Percentiles rank a stretch among this genome's conserved stretches.
Evolutionary conservation across 495 filamentous ascomycete species (phyloP).

Genomic region (Staphylotrichum longicolle): DNA sequence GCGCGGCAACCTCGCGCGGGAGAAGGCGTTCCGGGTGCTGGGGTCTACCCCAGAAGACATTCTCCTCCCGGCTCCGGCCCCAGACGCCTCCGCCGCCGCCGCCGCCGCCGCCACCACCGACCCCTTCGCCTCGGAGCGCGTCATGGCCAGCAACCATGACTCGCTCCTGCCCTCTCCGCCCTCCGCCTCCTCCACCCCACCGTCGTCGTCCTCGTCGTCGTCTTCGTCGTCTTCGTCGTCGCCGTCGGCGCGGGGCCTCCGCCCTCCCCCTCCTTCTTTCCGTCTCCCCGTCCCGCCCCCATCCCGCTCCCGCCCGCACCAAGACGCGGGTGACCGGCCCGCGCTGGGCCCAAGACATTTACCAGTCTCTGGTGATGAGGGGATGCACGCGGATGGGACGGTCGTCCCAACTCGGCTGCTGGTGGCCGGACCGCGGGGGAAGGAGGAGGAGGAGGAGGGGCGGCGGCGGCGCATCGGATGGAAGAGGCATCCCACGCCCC

Average conservation of each 20-base stretch:
- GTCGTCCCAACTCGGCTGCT: too few species aligned
- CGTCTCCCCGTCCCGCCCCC: neutral
- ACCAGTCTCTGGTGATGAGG: too few species aligned
- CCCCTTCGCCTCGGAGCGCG: conserved; percentile 19
- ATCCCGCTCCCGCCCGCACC: too few species aligned
- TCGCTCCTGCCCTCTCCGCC: neutral
- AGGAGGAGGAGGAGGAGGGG: too few species aligned
- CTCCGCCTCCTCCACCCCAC: neutral
- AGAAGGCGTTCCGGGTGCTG: conserved; percentile 20
- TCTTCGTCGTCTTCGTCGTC: too few species aligned
- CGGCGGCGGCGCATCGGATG: too few species aligned
- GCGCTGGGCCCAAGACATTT: too few species aligned
- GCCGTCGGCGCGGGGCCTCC: too few species aligned
- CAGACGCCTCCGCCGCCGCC: neutral
- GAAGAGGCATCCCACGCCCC: too few species aligned
- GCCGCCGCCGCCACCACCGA: conserved; percentile 5
- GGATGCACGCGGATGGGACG: too few species aligned
- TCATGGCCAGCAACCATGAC: conserved; percentile 18
- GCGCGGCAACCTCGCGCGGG: conserved; percentile 29
- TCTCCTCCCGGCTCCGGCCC: conserved; percentile 1
- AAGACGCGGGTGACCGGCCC: too few species aligned
- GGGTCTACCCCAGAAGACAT: conserved; percentile 12
- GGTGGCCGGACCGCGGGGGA: too few species aligned
- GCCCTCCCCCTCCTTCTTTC: neutral
- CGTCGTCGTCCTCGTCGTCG: neutral